Evolutionary conservation across 495 filamentous ascomycete genomes (phyloP), one percentile per base, ranked within the genome.

Genomic region (Penicillium cinerascens): DNA sequence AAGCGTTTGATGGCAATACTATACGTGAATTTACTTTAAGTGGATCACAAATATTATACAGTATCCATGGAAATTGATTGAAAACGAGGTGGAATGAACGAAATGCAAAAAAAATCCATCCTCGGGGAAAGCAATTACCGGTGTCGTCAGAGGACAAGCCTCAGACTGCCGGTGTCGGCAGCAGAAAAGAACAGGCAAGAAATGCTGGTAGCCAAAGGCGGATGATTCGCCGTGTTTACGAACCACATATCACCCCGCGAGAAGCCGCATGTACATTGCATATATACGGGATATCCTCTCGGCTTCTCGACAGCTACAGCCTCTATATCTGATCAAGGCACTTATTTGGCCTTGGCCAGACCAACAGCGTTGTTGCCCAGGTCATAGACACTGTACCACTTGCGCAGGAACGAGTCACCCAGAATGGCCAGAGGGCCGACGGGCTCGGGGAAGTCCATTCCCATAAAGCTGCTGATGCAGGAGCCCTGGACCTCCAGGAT

Each of bases 381-480:
- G 71, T 99, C 88, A 65, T 97, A 99, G 64, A 97, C 87, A 52
- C 89, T 95, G 82, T 97, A 99, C 84, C 88, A 99, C 72, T 78
- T 89, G 70, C 95, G 83, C 66, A 99, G 82, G 88, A 99, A 99
- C 42, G 95, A 87, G 71, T 99, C 95, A 61, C 95, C 95, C 27
- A 99, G 83, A 54, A 99, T 97, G 40, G 90, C 95, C 45, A 99
- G 80, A 50, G 95, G 95, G 15, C 95, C 93, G 52, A 87, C 85
- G 17, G 91, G 91, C 62, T 86, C 87, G 20, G 89, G 90, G 82
- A 97, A 88, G 72, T 97, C 93, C 87, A 97, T 95, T 59, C 92
- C 92, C 84, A 96, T 92, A 78, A 99, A 95, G 55, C 88, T 85
- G 44, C 90, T 95, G 74, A 99, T 95, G 76, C 95, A 99, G 65